A percentile compares a stretch with the other conserved stretches of the same genome.
phyloP scores from a whole-genome alignment of 2,329 filamentous ascomycete species.

The Hypoxylon sp. region DNA sequence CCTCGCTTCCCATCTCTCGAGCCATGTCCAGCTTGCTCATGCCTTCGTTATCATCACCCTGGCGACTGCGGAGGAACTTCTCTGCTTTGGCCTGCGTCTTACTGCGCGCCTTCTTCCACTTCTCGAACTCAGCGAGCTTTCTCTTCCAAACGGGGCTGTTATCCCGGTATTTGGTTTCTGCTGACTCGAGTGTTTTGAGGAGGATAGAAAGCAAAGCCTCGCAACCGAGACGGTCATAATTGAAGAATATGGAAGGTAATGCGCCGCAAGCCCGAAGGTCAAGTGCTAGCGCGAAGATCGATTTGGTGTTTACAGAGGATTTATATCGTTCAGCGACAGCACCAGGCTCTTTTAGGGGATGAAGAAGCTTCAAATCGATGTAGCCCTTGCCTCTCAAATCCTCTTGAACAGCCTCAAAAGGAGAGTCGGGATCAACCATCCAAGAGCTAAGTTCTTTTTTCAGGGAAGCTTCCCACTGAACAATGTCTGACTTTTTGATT shows the following conservation, averaged over 20 bases:
- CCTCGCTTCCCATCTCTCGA: constrained; percentile 69
- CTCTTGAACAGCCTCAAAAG: constrained; percentile 61
- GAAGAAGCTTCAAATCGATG: background rate
- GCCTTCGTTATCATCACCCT: constrained; percentile 60
- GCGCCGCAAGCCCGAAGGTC: constrained; percentile 74
- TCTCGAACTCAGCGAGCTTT: constrained; percentile 70
- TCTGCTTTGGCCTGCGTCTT: constrained; percentile 52
- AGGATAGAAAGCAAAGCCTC: constrained; percentile 70
- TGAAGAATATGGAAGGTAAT: constrained; percentile 82
- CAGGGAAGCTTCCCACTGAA: constrained; percentile 74
- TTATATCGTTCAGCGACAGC: background rate
- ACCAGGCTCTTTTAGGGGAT: background rate
- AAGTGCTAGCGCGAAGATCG: constrained; percentile 66
- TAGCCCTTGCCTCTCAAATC: constrained; percentile 57
- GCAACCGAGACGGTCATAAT: constrained; percentile 78
- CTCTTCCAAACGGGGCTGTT: constrained; percentile 72
- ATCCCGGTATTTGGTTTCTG: constrained; percentile 71
- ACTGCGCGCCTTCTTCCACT: constrained; percentile 65
- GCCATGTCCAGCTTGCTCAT: constrained; percentile 70
- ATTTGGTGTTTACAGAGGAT: background rate
- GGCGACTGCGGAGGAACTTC: constrained; percentile 57
- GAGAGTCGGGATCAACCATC: constrained; percentile 67
- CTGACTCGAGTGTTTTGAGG: constrained; percentile 65
- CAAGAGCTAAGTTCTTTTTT: constrained; percentile 72
- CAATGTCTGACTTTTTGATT: constrained; percentile 75